Base-by-base conservation (phyloP, 2,329 filamentous ascomycete species). In the Fusarium sp. region DNA sequence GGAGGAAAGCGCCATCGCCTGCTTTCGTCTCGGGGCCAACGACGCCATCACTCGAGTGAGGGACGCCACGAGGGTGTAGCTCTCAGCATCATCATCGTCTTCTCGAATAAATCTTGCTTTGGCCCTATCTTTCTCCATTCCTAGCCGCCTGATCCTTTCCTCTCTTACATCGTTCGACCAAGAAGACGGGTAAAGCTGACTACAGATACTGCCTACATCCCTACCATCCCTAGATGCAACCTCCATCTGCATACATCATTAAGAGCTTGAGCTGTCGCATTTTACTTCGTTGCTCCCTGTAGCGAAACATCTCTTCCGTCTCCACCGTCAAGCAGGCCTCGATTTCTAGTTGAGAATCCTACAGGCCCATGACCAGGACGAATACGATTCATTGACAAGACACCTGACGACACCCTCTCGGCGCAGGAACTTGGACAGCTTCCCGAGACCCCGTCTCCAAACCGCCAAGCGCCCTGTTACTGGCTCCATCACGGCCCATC, bases 61-160 rank as follows among this genome's bases (percentile, higher is more conserved):
- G 59, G 62, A 52, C 70, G 67, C 70, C 66, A 75, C 70, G 60
- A 75, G 65, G 60, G 66, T 75, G 68, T 58, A 37, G 20, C 43
- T 52, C 64, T 61, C 67, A 64, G 37, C 65, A 76, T 67, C 71
- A 75, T 70, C 74, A 71, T 72, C 74, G 45, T 62, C 71, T 71
- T 64, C 35, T 62, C 67, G 52, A 68, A 74, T 74, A 75, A 76
- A 76, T 74, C 73, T 74, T 76, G 72, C 63, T 76, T 71, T 45
- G 50, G 14, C 68, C 71, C 73, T 45, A 66, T 27, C 43, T 57
- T 41, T 57, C 39, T 34, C 34, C 35, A 39, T 32, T 25, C 56
- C 43, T 66, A 27, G 25, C 16, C 23, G 32, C 59, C 35, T 32
- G 48, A 52, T 41, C 56, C 23, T 58, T 39, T 41, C 56, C 37